These are phyloP conservation scores for Mycena sanguinolenta DNA, from an alignment of 768 basidiomycete genomes.

Conservation along the genomic window DNA sequence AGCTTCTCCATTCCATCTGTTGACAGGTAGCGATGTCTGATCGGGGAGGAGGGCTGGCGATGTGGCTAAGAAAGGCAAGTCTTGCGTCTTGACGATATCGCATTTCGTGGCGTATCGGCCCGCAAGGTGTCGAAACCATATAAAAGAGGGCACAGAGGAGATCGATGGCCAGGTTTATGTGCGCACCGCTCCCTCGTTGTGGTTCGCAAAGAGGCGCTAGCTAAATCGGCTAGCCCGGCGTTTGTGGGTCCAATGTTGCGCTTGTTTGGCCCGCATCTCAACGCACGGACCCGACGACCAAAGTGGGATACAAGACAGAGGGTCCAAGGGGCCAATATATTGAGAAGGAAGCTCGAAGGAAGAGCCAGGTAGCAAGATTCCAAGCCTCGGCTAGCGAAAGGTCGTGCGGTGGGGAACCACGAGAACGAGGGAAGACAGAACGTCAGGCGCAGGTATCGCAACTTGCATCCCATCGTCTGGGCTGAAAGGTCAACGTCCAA, in stretches of 20 bases:
- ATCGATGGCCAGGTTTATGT: not conserved
- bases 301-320: too few relatives aligned
- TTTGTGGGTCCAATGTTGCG: not conserved
- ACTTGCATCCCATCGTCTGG: not conserved
- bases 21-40: conserved; percentile 10
- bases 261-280: too few relatives aligned
- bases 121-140: not conserved
- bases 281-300: not conserved
- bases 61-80: not conserved
- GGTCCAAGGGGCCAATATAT: not conserved
- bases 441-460: too few relatives aligned
- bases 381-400: too few relatives aligned
- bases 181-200: not conserved
- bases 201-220: not conserved
- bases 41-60: conserved; percentile 11
- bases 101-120: not conserved
- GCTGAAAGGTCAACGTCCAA: not conserved
- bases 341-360: too few relatives aligned
- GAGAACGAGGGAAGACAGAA: too few relatives aligned
- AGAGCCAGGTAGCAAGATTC: too few relatives aligned
- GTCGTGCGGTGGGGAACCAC: too few relatives aligned
- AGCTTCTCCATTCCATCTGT: conserved; percentile 3
- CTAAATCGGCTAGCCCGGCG: not conserved
- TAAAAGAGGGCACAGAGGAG: not conserved
- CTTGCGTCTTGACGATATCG: not conserved